phyloP scores from a whole-genome alignment of 208 protist species.

The Acanthamoeba royreba region DNA sequence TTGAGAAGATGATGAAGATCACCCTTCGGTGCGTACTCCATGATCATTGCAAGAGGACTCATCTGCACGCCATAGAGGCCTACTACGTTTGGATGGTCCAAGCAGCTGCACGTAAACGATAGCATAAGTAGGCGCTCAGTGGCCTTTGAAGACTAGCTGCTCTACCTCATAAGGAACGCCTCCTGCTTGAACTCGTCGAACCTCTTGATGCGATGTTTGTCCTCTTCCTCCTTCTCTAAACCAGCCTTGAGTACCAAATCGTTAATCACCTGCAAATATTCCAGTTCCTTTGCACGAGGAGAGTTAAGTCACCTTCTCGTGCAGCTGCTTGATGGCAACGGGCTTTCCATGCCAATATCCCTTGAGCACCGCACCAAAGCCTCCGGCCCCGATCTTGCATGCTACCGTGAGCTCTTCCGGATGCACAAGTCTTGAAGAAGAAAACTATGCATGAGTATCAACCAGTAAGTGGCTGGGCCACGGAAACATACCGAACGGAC shows the following conservation, averaged over 20 bases:
- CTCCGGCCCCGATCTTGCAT: conserved; percentile 1
- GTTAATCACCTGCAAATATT: neutral
- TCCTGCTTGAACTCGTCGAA: conserved; percentile 64
- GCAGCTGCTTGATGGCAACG: conserved; percentile 10
- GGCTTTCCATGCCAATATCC: neutral
- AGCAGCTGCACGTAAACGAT: neutral
- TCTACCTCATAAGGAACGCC: conserved; percentile 59
- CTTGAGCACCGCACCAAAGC: conserved; percentile 29
- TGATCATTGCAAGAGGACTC: conserved; percentile 28
- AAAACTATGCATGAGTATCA: neutral
- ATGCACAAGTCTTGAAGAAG: neutral
- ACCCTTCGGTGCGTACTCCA: conserved; percentile 59
- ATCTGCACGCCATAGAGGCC: conserved; percentile 53
- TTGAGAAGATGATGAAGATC: conserved; percentile 49
- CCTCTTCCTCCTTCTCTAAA: conserved; percentile 29
- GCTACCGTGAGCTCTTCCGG: neutral
- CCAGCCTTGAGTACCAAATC: neutral
- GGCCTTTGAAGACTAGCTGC: neutral
- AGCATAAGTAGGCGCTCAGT: neutral
- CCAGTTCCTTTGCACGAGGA: neutral
- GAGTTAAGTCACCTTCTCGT: neutral
- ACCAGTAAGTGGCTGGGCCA: neutral
- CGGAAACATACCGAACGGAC: neutral
- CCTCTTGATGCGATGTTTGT: neutral
- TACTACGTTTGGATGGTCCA: conserved; percentile 64